Evolutionary conservation across 345 rosid species (phyloP).

Genomic region (Leavenworthia alabamica): DNA sequence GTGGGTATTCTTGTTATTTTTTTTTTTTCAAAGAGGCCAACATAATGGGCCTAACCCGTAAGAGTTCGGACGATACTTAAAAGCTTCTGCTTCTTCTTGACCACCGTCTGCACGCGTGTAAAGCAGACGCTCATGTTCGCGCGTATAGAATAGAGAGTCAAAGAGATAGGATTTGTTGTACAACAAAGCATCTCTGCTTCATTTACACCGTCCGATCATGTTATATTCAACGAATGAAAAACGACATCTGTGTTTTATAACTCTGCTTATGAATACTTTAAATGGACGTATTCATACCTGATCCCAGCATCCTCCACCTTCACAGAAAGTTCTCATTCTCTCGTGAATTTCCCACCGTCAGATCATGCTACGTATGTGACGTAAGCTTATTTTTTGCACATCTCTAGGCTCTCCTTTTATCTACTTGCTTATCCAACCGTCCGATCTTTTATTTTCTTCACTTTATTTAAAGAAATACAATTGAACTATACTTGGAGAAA

Average conservation of each 20-base stretch:
- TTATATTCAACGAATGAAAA: neutral
- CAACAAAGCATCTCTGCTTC: neutral
- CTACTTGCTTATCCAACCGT: conserved; percentile 22
- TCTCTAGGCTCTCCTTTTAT: conserved; percentile 25
- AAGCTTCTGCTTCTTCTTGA: neutral
- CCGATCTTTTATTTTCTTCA: neutral
- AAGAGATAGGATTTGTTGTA: conserved; percentile 25
- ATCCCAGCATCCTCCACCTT: neutral
- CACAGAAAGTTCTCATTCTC: neutral
- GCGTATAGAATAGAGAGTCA: neutral
- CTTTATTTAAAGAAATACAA: neutral
- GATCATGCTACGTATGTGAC: conserved; percentile 25
- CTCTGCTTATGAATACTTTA: neutral
- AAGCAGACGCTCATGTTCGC: neutral
- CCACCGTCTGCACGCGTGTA: neutral
- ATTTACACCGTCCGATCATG: conserved; percentile 23
- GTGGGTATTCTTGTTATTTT: too few relatives aligned
- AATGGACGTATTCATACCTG: conserved; percentile 19
- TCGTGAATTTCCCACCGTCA: conserved; percentile 24
- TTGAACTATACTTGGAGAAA: neutral
- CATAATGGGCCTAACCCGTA: neutral
- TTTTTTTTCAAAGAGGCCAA: neutral
- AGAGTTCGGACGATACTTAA: neutral
- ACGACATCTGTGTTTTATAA: neutral
- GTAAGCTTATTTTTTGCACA: conserved; percentile 14